Evolutionary conservation across 2,329 filamentous ascomycete genomes (phyloP), one percentile per base, ranked within the genome.

Genomic region (Ramularia collo-cygni): DNA sequence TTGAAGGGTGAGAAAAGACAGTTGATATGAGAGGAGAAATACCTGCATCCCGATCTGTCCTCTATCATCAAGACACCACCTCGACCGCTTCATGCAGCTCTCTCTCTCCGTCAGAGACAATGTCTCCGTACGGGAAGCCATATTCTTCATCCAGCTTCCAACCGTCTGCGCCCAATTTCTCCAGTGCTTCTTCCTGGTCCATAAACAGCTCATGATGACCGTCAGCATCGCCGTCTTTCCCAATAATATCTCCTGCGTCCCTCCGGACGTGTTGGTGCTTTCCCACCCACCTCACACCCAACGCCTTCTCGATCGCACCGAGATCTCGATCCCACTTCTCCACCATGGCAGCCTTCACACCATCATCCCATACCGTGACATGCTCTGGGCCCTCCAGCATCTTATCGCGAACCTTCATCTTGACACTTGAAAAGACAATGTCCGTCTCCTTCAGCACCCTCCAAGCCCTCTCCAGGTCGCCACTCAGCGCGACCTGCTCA

Each of bases 401-500:
- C n/a, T 19, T 37, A 12, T 40, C 40, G 26, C 47, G 49, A 7
- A 57, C 36, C 4, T 40, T 34, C 5, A 35, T 15, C 13, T 56
- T 54, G 17, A 57, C 44, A 8, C 21, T 35, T 2, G 30, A 31
- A 30, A 61, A 57, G 1, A 44, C 27, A 2, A 59, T 43, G 0
- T 39, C 44, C 1, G 49, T 50, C 15, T 60, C 53, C 8, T 43
- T 39, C 7, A 61, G 28, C 3, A 62, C 49, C 21, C 44, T 13
- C 60, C 60, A 63, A 3, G 59, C 60, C 26, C 43, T 40, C 24
- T 47, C 31, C 12, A 56, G 32, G 14, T 58, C 59, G 12, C 55
- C 60, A 7, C 55, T 40, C 32, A 47, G 45, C 0, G 51, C 41
- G 47, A 61, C 55, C 38, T 61, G 57, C 45, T 62, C 60, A 8